Evolutionary conservation across 805 yeast species (phyloP).

Genomic region (Tetrapisispora pingtungensis): DNA sequence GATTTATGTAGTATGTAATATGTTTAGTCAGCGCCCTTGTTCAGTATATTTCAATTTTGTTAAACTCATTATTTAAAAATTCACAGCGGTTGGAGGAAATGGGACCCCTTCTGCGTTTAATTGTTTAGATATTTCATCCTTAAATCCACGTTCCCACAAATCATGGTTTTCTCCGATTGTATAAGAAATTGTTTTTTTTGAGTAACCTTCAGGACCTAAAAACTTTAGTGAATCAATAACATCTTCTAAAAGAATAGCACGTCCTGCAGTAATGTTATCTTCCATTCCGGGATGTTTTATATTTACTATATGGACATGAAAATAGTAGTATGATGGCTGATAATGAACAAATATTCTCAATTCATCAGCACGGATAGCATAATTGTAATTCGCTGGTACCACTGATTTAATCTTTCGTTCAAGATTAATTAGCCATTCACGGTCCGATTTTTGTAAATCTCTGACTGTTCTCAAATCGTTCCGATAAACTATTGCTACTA

Average conservation of each 20-base stretch:
- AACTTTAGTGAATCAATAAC: conserved; percentile 59
- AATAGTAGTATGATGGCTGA: conserved; percentile 93
- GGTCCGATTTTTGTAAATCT: conserved; percentile 54
- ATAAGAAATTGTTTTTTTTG: conserved; percentile 49
- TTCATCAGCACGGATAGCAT: conserved; percentile 39
- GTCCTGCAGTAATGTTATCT: conserved; percentile 61
- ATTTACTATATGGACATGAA: conserved; percentile 85
- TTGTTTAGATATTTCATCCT: conserved; percentile 20
- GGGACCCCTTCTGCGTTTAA: conserved; percentile 24
- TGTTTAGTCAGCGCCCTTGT: too few relatives aligned
- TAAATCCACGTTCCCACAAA: conserved; percentile 44
- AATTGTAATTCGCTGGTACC: conserved; percentile 39
- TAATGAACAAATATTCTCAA: conserved; percentile 78
- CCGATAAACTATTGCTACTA: conserved; percentile 66
- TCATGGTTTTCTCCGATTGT: conserved; percentile 68
- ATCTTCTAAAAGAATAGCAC: conserved; percentile 73
- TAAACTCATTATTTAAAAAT: too few relatives aligned
- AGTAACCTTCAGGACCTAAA: conserved; percentile 48
- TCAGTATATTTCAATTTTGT: too few relatives aligned
- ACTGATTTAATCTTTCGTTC: conserved; percentile 36
- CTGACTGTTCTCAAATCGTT: conserved; percentile 63
- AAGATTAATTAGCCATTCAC: conserved; percentile 46
- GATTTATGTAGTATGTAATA: too few relatives aligned
- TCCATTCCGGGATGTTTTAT: conserved; percentile 59
- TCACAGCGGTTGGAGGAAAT: conserved; percentile 9